Conservation (phyloP, 2,329 filamentous ascomycete species). For the Keithomyces neogunnii region DNA sequence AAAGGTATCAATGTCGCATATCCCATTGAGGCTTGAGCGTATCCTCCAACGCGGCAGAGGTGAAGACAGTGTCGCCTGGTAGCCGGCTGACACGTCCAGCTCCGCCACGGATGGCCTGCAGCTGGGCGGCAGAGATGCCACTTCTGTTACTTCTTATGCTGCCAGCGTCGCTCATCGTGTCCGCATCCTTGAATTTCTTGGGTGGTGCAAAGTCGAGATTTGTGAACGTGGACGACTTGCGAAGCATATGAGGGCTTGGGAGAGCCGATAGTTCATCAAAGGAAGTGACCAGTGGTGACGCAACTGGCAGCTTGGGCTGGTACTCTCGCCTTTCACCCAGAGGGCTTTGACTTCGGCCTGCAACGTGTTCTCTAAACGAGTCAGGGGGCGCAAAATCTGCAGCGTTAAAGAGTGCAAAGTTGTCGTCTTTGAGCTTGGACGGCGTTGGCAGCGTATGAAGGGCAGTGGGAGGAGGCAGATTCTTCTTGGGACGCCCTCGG, state of each 20-base stretch:
- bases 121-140: slow-evolving; percentile 64
- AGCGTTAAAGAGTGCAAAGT: slow-evolving; percentile 57
- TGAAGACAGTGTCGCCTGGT: slow-evolving; percentile 74
- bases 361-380: slow-evolving; percentile 55
- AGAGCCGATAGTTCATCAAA: slow-evolving; percentile 82
- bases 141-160: slow-evolving; percentile 58
- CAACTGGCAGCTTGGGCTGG: slow-evolving; percentile 60
- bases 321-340: slow-evolving; percentile 62
- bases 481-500: slow-evolving; percentile 32
- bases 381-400: slow-evolving; percentile 82
- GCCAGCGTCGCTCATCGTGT: slow-evolving; percentile 55
- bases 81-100: slow-evolving; percentile 82
- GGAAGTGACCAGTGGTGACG: slow-evolving; percentile 71
- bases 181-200: slow-evolving; percentile 58
- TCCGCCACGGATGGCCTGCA: slow-evolving; percentile 66
- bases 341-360: slow-evolving; percentile 60
- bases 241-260: slow-evolving; percentile 77
- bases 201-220: slow-evolving; percentile 74
- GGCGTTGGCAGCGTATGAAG: slow-evolving; percentile 78
- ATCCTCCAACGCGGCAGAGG: slow-evolving; percentile 56
- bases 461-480: slow-evolving; percentile 59
- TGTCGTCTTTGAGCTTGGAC: slow-evolving; percentile 73
- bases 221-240: slow-evolving; percentile 73
- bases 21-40: slow-evolving; percentile 52
- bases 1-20: slow-evolving; percentile 34